Evolutionary conservation across 805 yeast genomes (phyloP), one percentile per base, ranked within the genome.

Genomic region (Zygosaccharomyces rouxii): DNA sequence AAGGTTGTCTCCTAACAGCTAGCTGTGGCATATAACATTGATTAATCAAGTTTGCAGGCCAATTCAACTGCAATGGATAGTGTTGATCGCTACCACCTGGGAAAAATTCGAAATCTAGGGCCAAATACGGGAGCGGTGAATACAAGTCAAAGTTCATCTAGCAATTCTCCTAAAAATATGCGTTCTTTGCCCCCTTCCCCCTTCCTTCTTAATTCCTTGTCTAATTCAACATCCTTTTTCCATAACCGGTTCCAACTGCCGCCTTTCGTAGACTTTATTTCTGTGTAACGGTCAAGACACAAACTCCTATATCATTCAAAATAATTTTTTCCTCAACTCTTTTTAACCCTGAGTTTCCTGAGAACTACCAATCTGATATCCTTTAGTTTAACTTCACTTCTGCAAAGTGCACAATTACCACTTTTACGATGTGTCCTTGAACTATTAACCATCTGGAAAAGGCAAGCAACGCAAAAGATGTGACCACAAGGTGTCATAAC

Each of bases 401-500:
- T 63, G 49, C 79, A 74, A 7, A 74, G 59, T 7, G 77, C 70
- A 57, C 79, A 74, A 9, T 68, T 69, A 0, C 76, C 77, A 40
- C 58, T 56, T 11, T 49, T 54, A 40, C 60, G 60, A 19, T 58
- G 64, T 35, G 59, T 65, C 56, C 69, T 74, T 33, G 79, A 79
- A 56, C 70, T 71, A 10, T 77, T 75, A 29, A 77, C 73, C 61
- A 75, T 75, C 51, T 70, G 67, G 51, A 75, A 79, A 4, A 77
- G 66, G 58, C 84, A 80, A 23, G 73, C 74, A 5, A 73, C 68
- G 55, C 85, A 80, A 55, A 74, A 79, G 2, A 76, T 65, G 59
- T 80, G 85, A 0, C 85, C 85, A 63, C 85, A 80, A 0, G 77
- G 75, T 3, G 79, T 69, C 14, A 75, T 74, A 26, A 73, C 70